phyloP scores from a whole-genome alignment of 2,329 filamentous ascomycete species.

The Herpotrichia juniperi region DNA sequence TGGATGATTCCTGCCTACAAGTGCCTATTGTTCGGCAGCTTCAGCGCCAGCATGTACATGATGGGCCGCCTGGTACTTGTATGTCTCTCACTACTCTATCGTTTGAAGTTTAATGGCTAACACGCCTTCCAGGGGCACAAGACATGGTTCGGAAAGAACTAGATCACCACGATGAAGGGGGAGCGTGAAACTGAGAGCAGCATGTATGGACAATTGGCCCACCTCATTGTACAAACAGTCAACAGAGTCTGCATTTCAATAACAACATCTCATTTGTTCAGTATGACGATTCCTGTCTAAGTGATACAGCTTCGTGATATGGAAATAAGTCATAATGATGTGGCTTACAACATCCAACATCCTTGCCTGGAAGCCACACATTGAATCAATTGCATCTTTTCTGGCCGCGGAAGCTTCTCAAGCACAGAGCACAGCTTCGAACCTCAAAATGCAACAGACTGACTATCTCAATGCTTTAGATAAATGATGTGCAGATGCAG shows the following conservation, averaged over 20 bases:
- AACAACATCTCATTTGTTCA: constrained; percentile 11
- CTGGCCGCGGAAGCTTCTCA: too few relatives aligned
- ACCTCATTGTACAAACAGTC: constrained; percentile 41
- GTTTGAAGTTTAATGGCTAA: constrained; percentile 5
- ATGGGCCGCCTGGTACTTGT: constrained; percentile 71
- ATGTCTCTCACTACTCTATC: constrained; percentile 21
- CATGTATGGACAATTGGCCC: constrained; percentile 21
- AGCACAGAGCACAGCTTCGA: too few relatives aligned
- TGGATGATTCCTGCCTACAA: constrained; percentile 73
- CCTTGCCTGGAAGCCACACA: too few relatives aligned
- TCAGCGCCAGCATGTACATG: constrained; percentile 73
- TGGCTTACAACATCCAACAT: too few relatives aligned
- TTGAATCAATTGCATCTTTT: too few relatives aligned
- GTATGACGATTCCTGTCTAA: background rate
- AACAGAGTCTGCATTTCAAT: constrained; percentile 27
- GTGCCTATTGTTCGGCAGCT: constrained; percentile 65
- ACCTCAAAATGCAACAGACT: too few relatives aligned
- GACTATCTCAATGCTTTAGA: too few relatives aligned
- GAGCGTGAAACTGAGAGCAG: constrained; percentile 12
- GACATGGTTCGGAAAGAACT: constrained; percentile 66
- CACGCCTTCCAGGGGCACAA: constrained; percentile 66
- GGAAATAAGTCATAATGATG: too few relatives aligned
- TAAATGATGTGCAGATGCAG: too few relatives aligned
- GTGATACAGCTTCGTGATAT: background rate
- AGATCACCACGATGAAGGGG: constrained; percentile 16